Evolutionary conservation across 2,329 filamentous ascomycete species (phyloP).

Genomic region (Ambrosiella beaveri): DNA sequence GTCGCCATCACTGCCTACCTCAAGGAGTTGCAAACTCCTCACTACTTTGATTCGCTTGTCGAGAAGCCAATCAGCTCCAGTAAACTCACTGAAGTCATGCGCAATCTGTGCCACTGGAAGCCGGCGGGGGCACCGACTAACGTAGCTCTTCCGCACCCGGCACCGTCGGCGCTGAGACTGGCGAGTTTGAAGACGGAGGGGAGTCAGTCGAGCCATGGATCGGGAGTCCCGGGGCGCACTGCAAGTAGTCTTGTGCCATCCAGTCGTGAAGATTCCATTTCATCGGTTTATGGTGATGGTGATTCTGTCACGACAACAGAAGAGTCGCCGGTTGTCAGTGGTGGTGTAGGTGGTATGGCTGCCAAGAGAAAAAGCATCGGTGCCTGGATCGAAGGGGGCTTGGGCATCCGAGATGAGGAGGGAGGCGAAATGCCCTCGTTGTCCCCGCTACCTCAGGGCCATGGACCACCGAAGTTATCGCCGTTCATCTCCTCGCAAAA

Average conservation of each 20-base stretch:
- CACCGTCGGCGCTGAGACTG: slow-evolving; percentile 48
- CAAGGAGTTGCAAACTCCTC: slow-evolving; percentile 88
- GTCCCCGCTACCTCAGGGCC: neutral
- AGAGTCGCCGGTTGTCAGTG: slow-evolving; percentile 50
- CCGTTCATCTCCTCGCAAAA: slow-evolving; percentile 16
- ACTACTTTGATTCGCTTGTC: slow-evolving; percentile 89
- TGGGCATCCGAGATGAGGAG: slow-evolving; percentile 40
- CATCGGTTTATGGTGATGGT: slow-evolving; percentile 72
- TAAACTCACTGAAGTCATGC: slow-evolving; percentile 77
- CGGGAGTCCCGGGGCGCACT: slow-evolving; percentile 43
- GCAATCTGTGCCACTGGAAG: slow-evolving; percentile 85
- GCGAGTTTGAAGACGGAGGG: slow-evolving; percentile 51
- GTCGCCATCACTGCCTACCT: slow-evolving; percentile 93
- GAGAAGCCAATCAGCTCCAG: slow-evolving; percentile 91
- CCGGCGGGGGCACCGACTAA: slow-evolving; percentile 37
- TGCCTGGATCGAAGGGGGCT: slow-evolving; percentile 62
- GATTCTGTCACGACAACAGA: slow-evolving; percentile 68
- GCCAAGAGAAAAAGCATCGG: slow-evolving; percentile 42
- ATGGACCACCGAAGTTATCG: neutral
- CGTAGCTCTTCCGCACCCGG: slow-evolving; percentile 35
- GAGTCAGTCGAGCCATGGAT: slow-evolving; percentile 56
- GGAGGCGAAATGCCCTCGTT: slow-evolving; percentile 6
- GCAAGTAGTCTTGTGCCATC: slow-evolving; percentile 62
- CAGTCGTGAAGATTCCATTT: slow-evolving; percentile 78
- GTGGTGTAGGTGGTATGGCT: slow-evolving; percentile 16